Evolutionary conservation across 2,329 filamentous ascomycete species (phyloP), one percentile per base, ranked within the genome.

Genomic region (Emericellopsis cladophorae): DNA sequence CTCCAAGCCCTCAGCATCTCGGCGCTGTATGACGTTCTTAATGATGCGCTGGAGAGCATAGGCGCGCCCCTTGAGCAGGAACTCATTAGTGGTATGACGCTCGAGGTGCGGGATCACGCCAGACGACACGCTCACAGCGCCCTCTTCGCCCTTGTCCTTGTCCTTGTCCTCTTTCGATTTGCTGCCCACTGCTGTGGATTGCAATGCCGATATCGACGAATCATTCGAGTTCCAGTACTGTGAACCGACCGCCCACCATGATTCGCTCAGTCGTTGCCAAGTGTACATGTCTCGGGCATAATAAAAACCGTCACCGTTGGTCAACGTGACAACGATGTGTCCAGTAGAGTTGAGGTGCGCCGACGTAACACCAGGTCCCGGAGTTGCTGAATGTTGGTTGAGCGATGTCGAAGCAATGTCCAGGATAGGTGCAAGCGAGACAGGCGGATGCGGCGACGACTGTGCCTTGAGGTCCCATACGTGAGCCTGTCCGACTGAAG

Each of bases 201-300:
- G 80, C 31, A 95, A 62, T 39, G 88, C 84, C 37, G 84, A 81
- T 40, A 95, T 79, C 1, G 88, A 88, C 2, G 87, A 88, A 53
- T 95, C 92, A 40, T 88, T 94, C 1, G 88, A 93, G 60, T 98
- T 96, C 93, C 92, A 98, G 59, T 98, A 98, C 57, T 98, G 92
- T 50, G 86, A 94, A 15, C 89, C 89, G 0, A 96, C 88, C 0
- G 90, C 90, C 88, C 92, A 98, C 92, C 92, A 98, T 2, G 86
- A 76, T 57, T 98, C 93, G 2, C 88, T 94, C n/a, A 98, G 70
- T 9, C 89, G 79, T 60, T 96, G 90, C 92, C 92, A 98, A 7
- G 80, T 76, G 59, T 79, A 90, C 81, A 98, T 84, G 15, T 74
- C 72, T 1, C 83, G 76, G 2, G 85, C 85, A 61, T 98, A 98